Conservation (phyloP, 2,329 filamentous ascomycete genomes). For the Amphichorda felina region DNA sequence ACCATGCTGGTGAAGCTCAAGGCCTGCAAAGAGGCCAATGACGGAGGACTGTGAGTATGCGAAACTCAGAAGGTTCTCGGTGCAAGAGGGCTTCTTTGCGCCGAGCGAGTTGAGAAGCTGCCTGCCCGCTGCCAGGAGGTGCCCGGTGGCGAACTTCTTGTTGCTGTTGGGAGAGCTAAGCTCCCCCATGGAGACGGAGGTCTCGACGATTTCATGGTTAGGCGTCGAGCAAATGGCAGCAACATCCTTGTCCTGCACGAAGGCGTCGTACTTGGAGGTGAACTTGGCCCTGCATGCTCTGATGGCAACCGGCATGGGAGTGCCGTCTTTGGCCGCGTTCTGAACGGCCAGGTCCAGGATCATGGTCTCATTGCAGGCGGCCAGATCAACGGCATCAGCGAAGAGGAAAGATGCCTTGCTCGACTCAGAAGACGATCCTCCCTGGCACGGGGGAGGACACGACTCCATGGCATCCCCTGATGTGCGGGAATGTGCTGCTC, state of each 20-base stretch:
- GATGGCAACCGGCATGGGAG: slow-evolving; percentile 1
- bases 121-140: slow-evolving; percentile 2
- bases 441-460: background rate
- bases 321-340: slow-evolving; percentile 1
- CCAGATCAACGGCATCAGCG: slow-evolving; percentile 2
- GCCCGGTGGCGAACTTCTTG: slow-evolving; percentile 1
- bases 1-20: slow-evolving; percentile 10
- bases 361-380: slow-evolving; percentile 5
- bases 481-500: too few species aligned
- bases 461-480: too few species aligned
- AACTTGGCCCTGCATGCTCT: slow-evolving; percentile 3
- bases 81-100: slow-evolving; percentile 3
- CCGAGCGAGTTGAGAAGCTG: slow-evolving; percentile 3
- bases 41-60: slow-evolving; percentile 5
- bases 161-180: background rate
- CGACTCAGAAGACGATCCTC: slow-evolving; percentile 2
- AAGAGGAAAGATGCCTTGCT: slow-evolving; percentile 1
- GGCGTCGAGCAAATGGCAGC: slow-evolving; percentile 6
- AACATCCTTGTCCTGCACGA: slow-evolving; percentile 1
- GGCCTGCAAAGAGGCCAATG: slow-evolving; percentile 10
- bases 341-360: slow-evolving; percentile 2
- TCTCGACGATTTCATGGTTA: slow-evolving; percentile 6
- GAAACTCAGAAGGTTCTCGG: slow-evolving; percentile 4
- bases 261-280: background rate
- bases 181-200: slow-evolving; percentile 1